phyloP scores from a whole-genome alignment of 192 early-diverging fungal genomes.

The Coemansia sp. region DNA sequence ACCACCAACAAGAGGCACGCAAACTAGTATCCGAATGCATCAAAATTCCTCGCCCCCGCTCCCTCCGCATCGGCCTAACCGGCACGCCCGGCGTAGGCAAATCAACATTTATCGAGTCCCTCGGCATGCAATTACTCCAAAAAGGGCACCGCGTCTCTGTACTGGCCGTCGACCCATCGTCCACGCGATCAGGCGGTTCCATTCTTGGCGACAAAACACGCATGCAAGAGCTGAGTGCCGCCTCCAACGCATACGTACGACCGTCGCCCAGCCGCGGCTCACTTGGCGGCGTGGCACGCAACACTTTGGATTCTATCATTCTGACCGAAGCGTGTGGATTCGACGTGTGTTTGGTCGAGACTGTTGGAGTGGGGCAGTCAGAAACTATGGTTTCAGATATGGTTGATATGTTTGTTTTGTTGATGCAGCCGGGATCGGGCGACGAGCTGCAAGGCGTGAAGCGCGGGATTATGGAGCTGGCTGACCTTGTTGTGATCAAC shows the following conservation, averaged over 20 bases:
- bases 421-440: slow-evolving; percentile 77
- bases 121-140: slow-evolving; percentile 70
- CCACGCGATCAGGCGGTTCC: slow-evolving; percentile 72
- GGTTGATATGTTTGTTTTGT: slow-evolving; percentile 81
- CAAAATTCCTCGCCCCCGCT: slow-evolving; percentile 28
- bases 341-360: slow-evolving; percentile 78
- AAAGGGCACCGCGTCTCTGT: slow-evolving; percentile 73
- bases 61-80: slow-evolving; percentile 75
- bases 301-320: slow-evolving; percentile 77
- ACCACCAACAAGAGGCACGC: slow-evolving; percentile 62
- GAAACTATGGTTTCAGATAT: slow-evolving; percentile 86
- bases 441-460: slow-evolving; percentile 90
- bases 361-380: slow-evolving; percentile 83
- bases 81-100: slow-evolving; percentile 83
- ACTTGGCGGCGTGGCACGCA: slow-evolving; percentile 73
- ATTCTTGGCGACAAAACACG: slow-evolving; percentile 86
- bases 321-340: slow-evolving; percentile 78
- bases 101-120: slow-evolving; percentile 81
- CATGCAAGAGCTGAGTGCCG: slow-evolving; percentile 70
- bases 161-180: slow-evolving; percentile 82
- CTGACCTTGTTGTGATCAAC: slow-evolving; percentile 78
- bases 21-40: slow-evolving; percentile 58
- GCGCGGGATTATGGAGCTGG: slow-evolving; percentile 83
- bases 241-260: slow-evolving; percentile 67
- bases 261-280: slow-evolving; percentile 75